phyloP scores from a whole-genome alignment of 2,329 filamentous ascomycete genomes.

The Venturia effusa region DNA sequence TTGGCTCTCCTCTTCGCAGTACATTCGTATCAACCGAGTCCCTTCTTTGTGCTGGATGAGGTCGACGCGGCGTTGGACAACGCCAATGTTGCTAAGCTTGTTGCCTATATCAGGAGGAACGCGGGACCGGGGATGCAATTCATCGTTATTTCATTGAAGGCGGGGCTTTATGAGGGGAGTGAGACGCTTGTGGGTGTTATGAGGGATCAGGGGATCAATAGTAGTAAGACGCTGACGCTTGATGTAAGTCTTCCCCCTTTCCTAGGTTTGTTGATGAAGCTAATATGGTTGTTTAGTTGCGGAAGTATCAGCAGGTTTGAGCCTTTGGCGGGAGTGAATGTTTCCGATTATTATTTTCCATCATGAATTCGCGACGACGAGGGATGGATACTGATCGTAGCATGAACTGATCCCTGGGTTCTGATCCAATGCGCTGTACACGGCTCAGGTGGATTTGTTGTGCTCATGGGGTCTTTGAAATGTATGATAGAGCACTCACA shows the following conservation, averaged over 20 bases:
- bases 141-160: slow-evolving; percentile 94
- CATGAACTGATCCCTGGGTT: background rate
- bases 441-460: background rate
- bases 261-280: background rate
- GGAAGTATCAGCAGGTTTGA: slow-evolving; percentile 11
- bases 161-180: slow-evolving; percentile 89
- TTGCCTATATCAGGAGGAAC: slow-evolving; percentile 91
- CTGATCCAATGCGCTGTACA: too few relatives aligned
- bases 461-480: background rate
- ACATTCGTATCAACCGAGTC: slow-evolving; percentile 87
- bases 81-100: slow-evolving; percentile 90
- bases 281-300: slow-evolving; percentile 6
- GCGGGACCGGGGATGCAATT: slow-evolving; percentile 97
- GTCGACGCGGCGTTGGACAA: slow-evolving; percentile 98
- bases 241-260: slow-evolving; percentile 59
- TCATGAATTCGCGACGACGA: background rate
- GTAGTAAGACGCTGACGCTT: slow-evolving; percentile 78
- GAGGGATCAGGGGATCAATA: slow-evolving; percentile 88
- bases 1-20: slow-evolving; percentile 94
- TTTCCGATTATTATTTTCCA: too few relatives aligned
- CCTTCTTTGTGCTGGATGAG: slow-evolving; percentile 97
- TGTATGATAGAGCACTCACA: background rate
- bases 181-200: slow-evolving; percentile 94
- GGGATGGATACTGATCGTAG: background rate
- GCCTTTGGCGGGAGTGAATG: too few relatives aligned